phyloP scores from a whole-genome alignment of 371 early-diverging fungal genomes.

The Mucor indicus region DNA sequence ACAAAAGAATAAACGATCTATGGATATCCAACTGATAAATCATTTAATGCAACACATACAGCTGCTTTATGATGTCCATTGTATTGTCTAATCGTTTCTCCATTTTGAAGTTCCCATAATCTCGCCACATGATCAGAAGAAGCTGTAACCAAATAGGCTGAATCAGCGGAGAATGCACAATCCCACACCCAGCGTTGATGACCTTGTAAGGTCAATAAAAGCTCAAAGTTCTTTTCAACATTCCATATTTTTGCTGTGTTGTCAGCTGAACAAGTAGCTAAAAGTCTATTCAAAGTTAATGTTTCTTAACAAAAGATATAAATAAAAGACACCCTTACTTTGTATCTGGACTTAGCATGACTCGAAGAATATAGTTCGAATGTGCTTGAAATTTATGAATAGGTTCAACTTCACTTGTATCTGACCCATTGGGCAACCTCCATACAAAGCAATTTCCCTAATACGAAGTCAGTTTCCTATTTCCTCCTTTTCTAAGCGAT shows the following conservation, averaged over 20 bases:
- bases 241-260: slow-evolving; percentile 76
- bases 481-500: neutral
- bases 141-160: slow-evolving; percentile 86
- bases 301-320: neutral
- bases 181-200: slow-evolving; percentile 96
- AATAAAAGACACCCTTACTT: slow-evolving; percentile 41
- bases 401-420: slow-evolving; percentile 68
- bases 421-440: slow-evolving; percentile 63
- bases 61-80: slow-evolving; percentile 91
- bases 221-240: slow-evolving; percentile 60
- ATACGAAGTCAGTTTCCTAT: neutral
- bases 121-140: slow-evolving; percentile 88
- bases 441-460: slow-evolving; percentile 85
- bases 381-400: slow-evolving; percentile 77
- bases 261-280: slow-evolving; percentile 91
- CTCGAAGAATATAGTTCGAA: slow-evolving; percentile 77
- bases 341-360: slow-evolving; percentile 82
- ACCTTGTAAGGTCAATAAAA: slow-evolving; percentile 75
- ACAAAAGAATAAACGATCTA: slow-evolving; percentile 13
- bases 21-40: slow-evolving; percentile 57
- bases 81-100: slow-evolving; percentile 87
- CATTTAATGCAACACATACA: slow-evolving; percentile 89
- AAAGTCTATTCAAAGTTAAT: slow-evolving; percentile 35
- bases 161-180: slow-evolving; percentile 90
- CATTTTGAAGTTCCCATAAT: slow-evolving; percentile 81